Conservation (phyloP, 2,329 filamentous ascomycete genomes). For the Pestalotiopsis fici region DNA sequence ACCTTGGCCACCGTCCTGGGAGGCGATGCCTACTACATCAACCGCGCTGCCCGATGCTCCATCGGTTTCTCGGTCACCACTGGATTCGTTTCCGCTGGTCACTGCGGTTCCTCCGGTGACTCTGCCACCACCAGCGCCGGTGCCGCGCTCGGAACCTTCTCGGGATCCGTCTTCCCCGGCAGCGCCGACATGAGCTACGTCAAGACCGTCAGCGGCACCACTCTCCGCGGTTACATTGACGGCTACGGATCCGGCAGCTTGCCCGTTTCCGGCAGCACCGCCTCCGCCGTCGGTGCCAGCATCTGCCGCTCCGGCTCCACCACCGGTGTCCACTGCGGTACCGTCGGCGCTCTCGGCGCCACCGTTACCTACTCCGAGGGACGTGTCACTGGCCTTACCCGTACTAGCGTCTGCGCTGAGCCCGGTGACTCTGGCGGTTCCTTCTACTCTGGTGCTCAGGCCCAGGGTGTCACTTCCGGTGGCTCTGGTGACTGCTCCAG, state of each 20-base stretch:
- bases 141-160: conserved; percentile 33
- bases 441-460: conserved; percentile 39
- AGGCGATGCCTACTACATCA: conserved; percentile 39
- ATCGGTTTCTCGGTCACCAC: conserved; percentile 40
- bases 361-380: conserved; percentile 39
- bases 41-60: conserved; percentile 33
- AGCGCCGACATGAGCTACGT: conserved; percentile 39
- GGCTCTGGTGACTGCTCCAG: conserved; percentile 37
- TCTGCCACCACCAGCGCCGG: conserved; percentile 33
- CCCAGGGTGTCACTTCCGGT: conserved; percentile 42
- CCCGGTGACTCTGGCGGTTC: conserved; percentile 42
- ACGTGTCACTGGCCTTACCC: conserved; percentile 39
- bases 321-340: conserved; percentile 39
- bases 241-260: conserved; percentile 34
- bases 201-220: conserved; percentile 33
- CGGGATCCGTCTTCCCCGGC: conserved; percentile 38
- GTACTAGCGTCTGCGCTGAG: conserved; percentile 41
- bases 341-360: conserved; percentile 32
- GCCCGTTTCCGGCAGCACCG: conserved; percentile 38
- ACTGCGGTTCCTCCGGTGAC: conserved; percentile 34
- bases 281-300: conserved; percentile 31
- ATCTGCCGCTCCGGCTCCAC: conserved; percentile 44
- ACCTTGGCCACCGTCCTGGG: conserved; percentile 35
- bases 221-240: conserved; percentile 32
- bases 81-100: conserved; percentile 40